phyloP scores from a whole-genome alignment of 495 filamentous ascomycete species.

The Neurospora sp. region DNA sequence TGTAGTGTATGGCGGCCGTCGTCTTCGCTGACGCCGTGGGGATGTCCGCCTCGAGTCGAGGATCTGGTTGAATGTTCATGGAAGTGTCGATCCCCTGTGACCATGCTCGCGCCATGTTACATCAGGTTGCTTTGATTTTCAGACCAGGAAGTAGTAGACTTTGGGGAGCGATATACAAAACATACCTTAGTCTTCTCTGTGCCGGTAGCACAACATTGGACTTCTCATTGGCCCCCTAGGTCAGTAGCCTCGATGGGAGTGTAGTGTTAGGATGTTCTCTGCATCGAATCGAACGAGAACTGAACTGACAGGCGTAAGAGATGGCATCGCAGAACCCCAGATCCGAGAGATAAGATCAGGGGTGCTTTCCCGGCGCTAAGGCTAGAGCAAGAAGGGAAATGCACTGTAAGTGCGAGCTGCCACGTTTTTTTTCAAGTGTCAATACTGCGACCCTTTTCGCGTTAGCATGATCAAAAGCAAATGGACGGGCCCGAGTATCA shows the following conservation, averaged over 20 bases:
- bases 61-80: not conserved
- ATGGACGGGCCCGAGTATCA: not conserved
- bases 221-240: not conserved
- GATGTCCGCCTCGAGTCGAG: not conserved
- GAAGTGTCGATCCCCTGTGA: not conserved
- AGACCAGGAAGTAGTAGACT: not conserved
- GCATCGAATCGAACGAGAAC: not conserved
- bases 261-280: not conserved
- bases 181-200: not conserved
- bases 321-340: not conserved
- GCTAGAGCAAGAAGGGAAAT: not conserved
- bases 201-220: not conserved
- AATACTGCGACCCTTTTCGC: not conserved
- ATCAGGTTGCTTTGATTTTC: not conserved
- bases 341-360: not conserved
- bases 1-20: not conserved
- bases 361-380: not conserved
- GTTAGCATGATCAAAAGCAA: not conserved
- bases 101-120: not conserved
- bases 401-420: not conserved
- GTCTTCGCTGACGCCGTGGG: not conserved
- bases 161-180: not conserved
- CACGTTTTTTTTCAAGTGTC: not conserved
- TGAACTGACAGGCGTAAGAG: not conserved
- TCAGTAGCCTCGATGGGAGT: not conserved